phyloP scores from a whole-genome alignment of 2,329 filamentous ascomycete species.

The Diaporthe ilicicola region DNA sequence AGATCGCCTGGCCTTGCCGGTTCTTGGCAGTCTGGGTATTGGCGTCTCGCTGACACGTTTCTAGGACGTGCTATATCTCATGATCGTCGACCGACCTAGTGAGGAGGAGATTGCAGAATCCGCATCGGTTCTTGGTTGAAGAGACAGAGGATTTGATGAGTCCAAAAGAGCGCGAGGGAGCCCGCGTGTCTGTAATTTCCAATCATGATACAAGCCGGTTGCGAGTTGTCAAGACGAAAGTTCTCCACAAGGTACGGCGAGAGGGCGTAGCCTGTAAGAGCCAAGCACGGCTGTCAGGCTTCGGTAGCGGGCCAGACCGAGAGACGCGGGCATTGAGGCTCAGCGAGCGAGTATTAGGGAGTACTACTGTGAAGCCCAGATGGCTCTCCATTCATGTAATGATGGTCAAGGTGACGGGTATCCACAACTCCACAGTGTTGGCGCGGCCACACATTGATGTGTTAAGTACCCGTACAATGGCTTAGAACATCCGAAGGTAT shows the following conservation, averaged over 20 bases:
- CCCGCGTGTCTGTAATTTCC: not conserved
- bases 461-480: not conserved
- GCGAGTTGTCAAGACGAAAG: not conserved
- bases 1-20: not conserved
- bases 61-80: constrained; percentile 34
- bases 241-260: too few species aligned
- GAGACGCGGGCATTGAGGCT: not conserved
- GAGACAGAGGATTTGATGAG: too few species aligned
- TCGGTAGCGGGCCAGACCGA: not conserved
- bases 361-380: not conserved
- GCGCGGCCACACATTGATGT: not conserved
- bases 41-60: not conserved
- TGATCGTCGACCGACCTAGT: constrained; percentile 31
- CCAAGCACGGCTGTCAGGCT: not conserved
- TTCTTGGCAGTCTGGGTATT: not conserved
- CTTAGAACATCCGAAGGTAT: not conserved
- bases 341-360: not conserved
- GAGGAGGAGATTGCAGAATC: constrained; percentile 23
- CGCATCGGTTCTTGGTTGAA: not conserved
- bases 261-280: not conserved
- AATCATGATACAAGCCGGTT: not conserved
- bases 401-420: constrained; percentile 7
- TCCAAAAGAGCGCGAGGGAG: not conserved
- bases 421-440: constrained; percentile 17
- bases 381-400: constrained; percentile 21